phyloP scores from a whole-genome alignment of 345 rosid genomes.

The Dovyalis caffra region DNA sequence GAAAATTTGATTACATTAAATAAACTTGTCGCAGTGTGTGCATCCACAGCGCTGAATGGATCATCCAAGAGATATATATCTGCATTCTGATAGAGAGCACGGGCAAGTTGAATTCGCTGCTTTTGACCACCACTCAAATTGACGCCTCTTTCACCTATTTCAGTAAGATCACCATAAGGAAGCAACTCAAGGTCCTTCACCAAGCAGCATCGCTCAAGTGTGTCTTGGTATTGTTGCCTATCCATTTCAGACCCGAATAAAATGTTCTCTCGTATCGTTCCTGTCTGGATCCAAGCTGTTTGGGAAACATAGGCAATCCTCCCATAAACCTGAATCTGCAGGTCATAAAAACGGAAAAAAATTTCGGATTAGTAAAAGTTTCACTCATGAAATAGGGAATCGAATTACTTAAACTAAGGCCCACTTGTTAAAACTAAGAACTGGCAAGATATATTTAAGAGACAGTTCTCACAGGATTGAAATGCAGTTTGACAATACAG shows the following conservation, averaged over 20 bases:
- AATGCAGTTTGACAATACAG: neutral
- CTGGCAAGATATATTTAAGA: neutral
- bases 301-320: constrained; percentile 90
- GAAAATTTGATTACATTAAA: constrained; percentile 55
- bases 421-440: neutral
- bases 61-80: constrained; percentile 91
- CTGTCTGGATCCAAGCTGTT: constrained; percentile 95
- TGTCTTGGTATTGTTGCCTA: constrained; percentile 61
- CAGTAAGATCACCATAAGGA: constrained; percentile 91
- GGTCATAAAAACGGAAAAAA: constrained; percentile 3
- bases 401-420: neutral
- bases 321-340: constrained; percentile 72
- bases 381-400: neutral
- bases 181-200: constrained; percentile 86
- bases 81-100: constrained; percentile 90
- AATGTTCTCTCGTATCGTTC: constrained; percentile 78
- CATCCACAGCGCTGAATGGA: constrained; percentile 98
- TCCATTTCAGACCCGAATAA: constrained; percentile 79
- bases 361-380: neutral
- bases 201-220: constrained; percentile 71
- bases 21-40: constrained; percentile 86
- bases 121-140: constrained; percentile 98
- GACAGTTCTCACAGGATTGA: neutral
- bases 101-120: constrained; percentile 95
- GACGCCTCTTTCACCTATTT: constrained; percentile 97